Percentiles rank a stretch among this genome's conserved stretches.
phyloP scores from a whole-genome alignment of 163 green algal genomes.

The Chlorella variabilis region DNA sequence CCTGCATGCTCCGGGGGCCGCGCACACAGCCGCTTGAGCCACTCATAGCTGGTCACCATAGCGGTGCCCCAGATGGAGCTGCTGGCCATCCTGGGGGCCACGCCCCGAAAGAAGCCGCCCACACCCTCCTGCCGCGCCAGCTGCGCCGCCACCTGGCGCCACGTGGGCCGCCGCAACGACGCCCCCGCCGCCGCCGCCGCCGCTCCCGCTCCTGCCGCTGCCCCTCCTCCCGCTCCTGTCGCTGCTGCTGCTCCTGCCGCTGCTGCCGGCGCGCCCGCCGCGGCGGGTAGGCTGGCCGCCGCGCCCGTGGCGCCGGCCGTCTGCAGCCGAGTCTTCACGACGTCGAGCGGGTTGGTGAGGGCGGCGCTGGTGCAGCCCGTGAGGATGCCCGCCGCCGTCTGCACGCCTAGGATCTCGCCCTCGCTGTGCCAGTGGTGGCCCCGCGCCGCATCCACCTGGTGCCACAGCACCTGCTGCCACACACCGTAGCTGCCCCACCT shows the following conservation, averaged over 20 bases:
- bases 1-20: constrained; percentile 38
- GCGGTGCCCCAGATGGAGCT: constrained; percentile 78
- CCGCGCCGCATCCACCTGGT: constrained; percentile 41
- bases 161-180: neutral
- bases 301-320: constrained; percentile 41
- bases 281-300: constrained; percentile 48
- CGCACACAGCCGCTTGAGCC: constrained; percentile 84
- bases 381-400: constrained; percentile 75
- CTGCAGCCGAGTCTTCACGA: constrained; percentile 93
- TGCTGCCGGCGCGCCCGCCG: constrained; percentile 20
- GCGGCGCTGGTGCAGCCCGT: constrained; percentile 80
- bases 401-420: constrained; percentile 73
- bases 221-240: neutral
- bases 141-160: constrained; percentile 25
- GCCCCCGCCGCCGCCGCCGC: neutral
- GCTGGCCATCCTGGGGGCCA: constrained; percentile 83
- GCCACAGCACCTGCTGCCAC: constrained; percentile 83
- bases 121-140: constrained; percentile 75
- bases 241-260: neutral
- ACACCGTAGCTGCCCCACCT: constrained; percentile 62
- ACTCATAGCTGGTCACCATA: constrained; percentile 89
- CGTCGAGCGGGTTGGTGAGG: constrained; percentile 93
- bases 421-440: constrained; percentile 9
- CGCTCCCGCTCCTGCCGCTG: constrained; percentile 38
- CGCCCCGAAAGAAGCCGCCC: constrained; percentile 74